Evolutionary conservation across 495 filamentous ascomycete species (phyloP).

Genomic region (Xylaria curta): DNA sequence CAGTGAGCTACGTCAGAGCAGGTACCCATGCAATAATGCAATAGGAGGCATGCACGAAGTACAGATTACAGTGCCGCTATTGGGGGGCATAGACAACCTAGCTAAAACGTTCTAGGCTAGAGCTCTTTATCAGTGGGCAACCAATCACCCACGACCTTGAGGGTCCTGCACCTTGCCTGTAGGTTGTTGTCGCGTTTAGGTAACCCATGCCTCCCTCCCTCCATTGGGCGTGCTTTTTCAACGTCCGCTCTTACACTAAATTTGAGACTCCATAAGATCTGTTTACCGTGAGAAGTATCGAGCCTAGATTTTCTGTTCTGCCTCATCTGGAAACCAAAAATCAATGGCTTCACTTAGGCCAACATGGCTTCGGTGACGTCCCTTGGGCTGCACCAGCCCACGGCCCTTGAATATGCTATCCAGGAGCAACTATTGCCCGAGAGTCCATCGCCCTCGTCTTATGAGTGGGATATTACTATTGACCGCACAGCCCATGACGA

Average conservation of each 20-base stretch:
- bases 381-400: constrained; percentile 85
- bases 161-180: too few species aligned
- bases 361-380: constrained; percentile 87
- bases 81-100: too few species aligned
- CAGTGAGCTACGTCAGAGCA: constrained; percentile 22
- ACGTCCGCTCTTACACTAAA: background rate
- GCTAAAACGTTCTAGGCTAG: too few species aligned
- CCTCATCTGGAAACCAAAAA: background rate
- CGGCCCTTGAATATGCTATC: constrained; percentile 81
- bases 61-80: background rate
- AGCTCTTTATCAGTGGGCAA: background rate
- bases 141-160: background rate
- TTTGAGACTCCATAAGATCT: too few species aligned
- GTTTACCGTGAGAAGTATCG: background rate
- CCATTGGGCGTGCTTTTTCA: background rate
- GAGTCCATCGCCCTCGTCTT: constrained; percentile 69
- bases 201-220: background rate
- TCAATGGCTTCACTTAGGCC: constrained; percentile 29
- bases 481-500: constrained; percentile 51
- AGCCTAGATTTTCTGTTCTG: background rate
- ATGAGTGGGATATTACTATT: constrained; percentile 71
- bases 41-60: background rate
- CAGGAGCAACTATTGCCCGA: constrained; percentile 77
- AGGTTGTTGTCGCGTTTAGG: background rate
- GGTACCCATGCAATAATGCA: background rate